A percentile compares a stretch with the other conserved stretches of the same genome.
Conservation (phyloP, 2,329 filamentous ascomycete species). For the Pseudocercospora eumusae region DNA sequence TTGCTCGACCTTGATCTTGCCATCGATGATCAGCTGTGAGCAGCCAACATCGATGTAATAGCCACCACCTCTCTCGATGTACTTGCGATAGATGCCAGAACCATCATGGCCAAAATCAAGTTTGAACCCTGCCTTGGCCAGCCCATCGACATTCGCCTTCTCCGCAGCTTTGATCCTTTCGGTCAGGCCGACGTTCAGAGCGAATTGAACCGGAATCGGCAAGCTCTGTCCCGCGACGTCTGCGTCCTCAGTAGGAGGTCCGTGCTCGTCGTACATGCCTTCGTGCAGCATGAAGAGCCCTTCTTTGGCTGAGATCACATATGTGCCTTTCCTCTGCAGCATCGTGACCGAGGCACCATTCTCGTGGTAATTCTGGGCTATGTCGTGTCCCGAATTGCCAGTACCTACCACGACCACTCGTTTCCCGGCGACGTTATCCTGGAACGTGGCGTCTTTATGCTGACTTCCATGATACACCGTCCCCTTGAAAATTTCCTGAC, state of each 20-base stretch:
- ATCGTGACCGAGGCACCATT: constrained; percentile 69
- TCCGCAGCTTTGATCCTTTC: constrained; percentile 38
- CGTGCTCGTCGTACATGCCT: constrained; percentile 51
- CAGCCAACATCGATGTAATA: constrained; percentile 57
- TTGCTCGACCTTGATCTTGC: constrained; percentile 61
- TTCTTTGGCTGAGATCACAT: constrained; percentile 60
- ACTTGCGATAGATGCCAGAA: constrained; percentile 62
- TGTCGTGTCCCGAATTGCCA: constrained; percentile 54
- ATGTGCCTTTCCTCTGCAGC: constrained; percentile 67
- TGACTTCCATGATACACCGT: constrained; percentile 32
- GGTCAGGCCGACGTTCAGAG: constrained; percentile 54
- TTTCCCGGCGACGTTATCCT: constrained; percentile 39
- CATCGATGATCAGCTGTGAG: constrained; percentile 45
- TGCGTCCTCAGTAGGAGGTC: constrained; percentile 65
- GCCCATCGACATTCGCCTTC: constrained; percentile 32
- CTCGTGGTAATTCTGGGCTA: constrained; percentile 58
- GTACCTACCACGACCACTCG: constrained; percentile 53
- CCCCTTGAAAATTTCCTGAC: constrained; percentile 59
- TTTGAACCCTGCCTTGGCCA: constrained; percentile 62
- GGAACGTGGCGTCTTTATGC: constrained; percentile 14
- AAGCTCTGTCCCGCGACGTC: constrained; percentile 62
- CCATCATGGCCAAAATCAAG: constrained; percentile 60
- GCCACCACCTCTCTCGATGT: constrained; percentile 65
- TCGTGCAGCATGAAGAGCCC: constrained; percentile 54
- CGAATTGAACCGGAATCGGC: constrained; percentile 63